phyloP scores from a whole-genome alignment of 1,139 yeast species.

The Saccharomyces pastorianus region DNA sequence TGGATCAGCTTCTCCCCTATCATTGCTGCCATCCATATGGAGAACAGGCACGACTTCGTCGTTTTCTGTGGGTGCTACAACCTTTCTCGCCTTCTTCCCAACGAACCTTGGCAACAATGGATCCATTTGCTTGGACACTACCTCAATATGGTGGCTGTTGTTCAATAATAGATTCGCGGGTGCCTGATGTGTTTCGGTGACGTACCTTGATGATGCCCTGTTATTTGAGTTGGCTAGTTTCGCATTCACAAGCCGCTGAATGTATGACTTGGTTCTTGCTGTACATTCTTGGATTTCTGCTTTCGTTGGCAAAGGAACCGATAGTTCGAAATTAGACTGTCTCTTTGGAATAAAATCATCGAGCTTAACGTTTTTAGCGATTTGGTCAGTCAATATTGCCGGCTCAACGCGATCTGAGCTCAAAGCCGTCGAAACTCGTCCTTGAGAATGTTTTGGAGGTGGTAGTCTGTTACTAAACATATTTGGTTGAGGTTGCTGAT shows the following conservation, averaged over 20 bases:
- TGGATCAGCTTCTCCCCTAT: neutral
- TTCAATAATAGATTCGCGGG: neutral
- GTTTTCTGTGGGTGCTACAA: slow-evolving; percentile 64
- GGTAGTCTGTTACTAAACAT: neutral
- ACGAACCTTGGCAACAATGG: slow-evolving; percentile 70
- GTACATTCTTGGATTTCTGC: slow-evolving; percentile 36
- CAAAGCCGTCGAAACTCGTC: neutral
- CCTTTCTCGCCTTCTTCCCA: slow-evolving; percentile 64
- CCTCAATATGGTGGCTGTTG: slow-evolving; percentile 39
- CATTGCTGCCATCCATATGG: neutral
- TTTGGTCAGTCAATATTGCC: slow-evolving; percentile 8
- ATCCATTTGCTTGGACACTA: slow-evolving; percentile 59
- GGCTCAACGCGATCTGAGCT: slow-evolving; percentile 1
- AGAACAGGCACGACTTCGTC: slow-evolving; percentile 41
- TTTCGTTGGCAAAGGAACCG: slow-evolving; percentile 36
- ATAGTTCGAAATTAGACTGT: slow-evolving; percentile 34
- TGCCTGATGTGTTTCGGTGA: slow-evolving; percentile 5
- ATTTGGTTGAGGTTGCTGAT: neutral
- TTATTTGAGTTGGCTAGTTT: slow-evolving; percentile 31
- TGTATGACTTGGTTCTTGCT: slow-evolving; percentile 41
- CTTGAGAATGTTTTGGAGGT: neutral
- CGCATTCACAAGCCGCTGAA: slow-evolving; percentile 39
- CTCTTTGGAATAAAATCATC: slow-evolving; percentile 43
- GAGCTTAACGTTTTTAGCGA: slow-evolving; percentile 16
- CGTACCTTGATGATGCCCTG: slow-evolving; percentile 3